Conservation (phyloP, 495 filamentous ascomycete genomes). For the Glonium stellatum region DNA sequence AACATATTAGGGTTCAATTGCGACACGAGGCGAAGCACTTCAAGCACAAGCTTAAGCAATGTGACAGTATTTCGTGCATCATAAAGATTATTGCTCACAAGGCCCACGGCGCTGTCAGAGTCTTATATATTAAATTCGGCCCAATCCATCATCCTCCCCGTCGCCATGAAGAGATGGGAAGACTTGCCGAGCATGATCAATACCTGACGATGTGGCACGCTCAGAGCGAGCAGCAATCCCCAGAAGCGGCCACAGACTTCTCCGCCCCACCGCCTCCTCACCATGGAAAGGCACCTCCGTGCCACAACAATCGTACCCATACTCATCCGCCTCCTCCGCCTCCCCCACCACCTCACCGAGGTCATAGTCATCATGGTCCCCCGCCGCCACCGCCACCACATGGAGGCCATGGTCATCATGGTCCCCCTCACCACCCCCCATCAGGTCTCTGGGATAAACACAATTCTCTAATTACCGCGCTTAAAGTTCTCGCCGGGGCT, state of each 20-base stretch:
- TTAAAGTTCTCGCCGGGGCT: conserved; percentile 15
- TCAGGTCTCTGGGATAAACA: background rate
- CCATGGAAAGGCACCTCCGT: background rate
- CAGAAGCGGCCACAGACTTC: conserved; percentile 2
- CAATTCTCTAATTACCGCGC: conserved; percentile 8
- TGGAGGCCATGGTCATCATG: conserved; percentile 8
- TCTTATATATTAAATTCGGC: conserved; percentile 17
- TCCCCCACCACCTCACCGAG: background rate
- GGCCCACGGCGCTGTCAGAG: conserved; percentile 24
- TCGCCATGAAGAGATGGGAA: conserved; percentile 13
- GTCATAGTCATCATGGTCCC: conserved; percentile 2
- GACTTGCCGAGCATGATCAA: conserved; percentile 8
- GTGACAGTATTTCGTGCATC: conserved; percentile 35
- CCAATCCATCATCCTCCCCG: conserved; percentile 12
- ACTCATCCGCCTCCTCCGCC: background rate
- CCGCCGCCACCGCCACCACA: conserved; percentile 7
- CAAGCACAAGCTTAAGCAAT: conserved; percentile 31
- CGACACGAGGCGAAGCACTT: conserved; percentile 24
- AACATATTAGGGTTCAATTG: conserved; percentile 23
- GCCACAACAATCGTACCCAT: background rate
- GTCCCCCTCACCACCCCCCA: background rate
- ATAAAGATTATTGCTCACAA: conserved; percentile 25
- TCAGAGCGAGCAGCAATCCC: conserved; percentile 8
- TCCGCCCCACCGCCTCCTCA: background rate
- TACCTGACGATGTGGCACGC: conserved; percentile 13